These are phyloP conservation scores for Saraca asoca DNA, from an alignment of 331 rosid genomes.

Conservation along the genomic window DNA sequence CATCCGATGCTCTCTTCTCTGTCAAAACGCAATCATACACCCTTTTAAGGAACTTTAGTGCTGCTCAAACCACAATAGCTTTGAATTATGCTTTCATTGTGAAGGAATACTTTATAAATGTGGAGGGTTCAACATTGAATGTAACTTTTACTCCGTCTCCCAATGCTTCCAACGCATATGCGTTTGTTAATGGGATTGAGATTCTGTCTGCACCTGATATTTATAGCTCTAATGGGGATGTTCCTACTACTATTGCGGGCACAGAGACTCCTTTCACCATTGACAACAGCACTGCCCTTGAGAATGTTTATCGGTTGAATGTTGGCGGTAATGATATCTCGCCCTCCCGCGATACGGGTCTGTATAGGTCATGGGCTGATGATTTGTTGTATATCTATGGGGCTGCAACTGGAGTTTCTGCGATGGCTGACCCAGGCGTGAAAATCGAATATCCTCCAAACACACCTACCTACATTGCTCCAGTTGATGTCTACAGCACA, in stretches of 20 bases:
- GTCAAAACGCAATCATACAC: slow-evolving; percentile 61
- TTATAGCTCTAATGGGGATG: slow-evolving; percentile 49
- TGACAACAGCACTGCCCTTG: slow-evolving; percentile 71
- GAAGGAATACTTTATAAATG: slow-evolving; percentile 68
- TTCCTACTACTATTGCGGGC: slow-evolving; percentile 52
- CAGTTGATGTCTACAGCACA: slow-evolving; percentile 65
- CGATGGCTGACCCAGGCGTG: slow-evolving; percentile 47
- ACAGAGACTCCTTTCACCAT: slow-evolving; percentile 9
- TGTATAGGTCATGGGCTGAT: slow-evolving; percentile 80
- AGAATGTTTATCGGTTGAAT: slow-evolving; percentile 74
- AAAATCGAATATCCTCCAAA: slow-evolving; percentile 43
- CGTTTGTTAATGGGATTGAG: slow-evolving; percentile 92
- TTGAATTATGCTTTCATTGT: slow-evolving; percentile 57
- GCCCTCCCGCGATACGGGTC: slow-evolving; percentile 72
- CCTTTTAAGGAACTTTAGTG: slow-evolving; percentile 78
- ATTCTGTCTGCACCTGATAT: slow-evolving; percentile 86
- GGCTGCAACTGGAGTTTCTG: slow-evolving; percentile 64
- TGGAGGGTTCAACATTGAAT: slow-evolving; percentile 57
- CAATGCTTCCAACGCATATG: slow-evolving; percentile 56
- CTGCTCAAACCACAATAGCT: slow-evolving; percentile 58
- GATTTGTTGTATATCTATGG: slow-evolving; percentile 61
- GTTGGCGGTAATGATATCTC: slow-evolving; percentile 91
- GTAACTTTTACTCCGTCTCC: slow-evolving; percentile 71
- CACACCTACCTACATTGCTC: slow-evolving; percentile 68
- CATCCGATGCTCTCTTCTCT: slow-evolving; percentile 57